Evolutionary conservation across 768 basidiomycete species (phyloP), one percentile per base, ranked within the genome.

Genomic region (Lyophyllum shimeji): DNA sequence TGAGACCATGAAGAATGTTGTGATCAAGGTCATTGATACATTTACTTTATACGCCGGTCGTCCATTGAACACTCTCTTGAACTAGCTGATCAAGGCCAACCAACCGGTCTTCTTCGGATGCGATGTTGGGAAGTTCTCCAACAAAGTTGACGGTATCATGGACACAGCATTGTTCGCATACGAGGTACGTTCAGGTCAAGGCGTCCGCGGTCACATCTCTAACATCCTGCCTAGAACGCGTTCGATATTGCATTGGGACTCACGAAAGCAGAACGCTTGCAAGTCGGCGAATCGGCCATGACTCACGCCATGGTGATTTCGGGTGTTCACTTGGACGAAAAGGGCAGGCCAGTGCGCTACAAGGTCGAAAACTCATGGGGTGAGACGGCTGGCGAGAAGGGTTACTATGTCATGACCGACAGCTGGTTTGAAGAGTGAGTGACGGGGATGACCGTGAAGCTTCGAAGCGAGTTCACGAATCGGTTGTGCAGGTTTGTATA

Each of bases 311-410:
- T 93, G 92, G 93, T 96, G 42, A 95, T 98, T 68, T 87, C 90
- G 17, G 95, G 83, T 17, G 95, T 95, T 17, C 95, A 98, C 67
- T 75, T 97, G 47, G 94, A 95, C 65, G 57, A 65, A 43, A 70
- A 75, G 2, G 93, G 92, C 50, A 83, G 82, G 55, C 87, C 94
- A 0, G 71, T 95, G 18, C 82, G 93, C n/a, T 98, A 93, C 82
- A 93, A 93, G 72, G 92, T 98, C 18, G 96, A 98, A 79, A 98
- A 98, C 75, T 90, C 87, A 2, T 98, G 96, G 96, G 90, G 92
- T 15, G 84, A 86, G 24, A 73, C 74, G 0, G 80, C 78, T 0
- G 89, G 94, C 23, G 78, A 93, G 61, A 86, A 93, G 62, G 95
- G 95, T 6, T 95, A 85, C 72, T 93, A 90, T 73, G 84, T 96